Evolutionary conservation across 2,329 filamentous ascomycete species (phyloP), one percentile per base, ranked within the genome.

Genomic region (Botrytis deweyae): DNA sequence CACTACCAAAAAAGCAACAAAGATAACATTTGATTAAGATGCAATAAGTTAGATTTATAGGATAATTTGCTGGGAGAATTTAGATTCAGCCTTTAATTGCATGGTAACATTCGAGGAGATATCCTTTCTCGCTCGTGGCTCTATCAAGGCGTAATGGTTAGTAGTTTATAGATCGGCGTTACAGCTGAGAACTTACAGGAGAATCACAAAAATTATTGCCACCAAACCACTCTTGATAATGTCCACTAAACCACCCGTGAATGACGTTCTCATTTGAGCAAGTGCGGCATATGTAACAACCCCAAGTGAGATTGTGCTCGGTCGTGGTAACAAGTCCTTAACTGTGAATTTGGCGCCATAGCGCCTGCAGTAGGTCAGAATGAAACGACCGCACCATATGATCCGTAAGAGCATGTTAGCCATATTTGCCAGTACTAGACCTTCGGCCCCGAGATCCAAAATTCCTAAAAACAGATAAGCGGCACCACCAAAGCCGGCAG

Each of bases 341-440:
- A 87, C 75, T 58, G 80, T 78, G 42, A 90, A 83, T 6, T 77
- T 76, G 12, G 81, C 82, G 3, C 83, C 85, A 62, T 87, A 83
- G 25, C 80, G 80, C 8, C 73, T 78, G 75, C 97, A 90, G 81
- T 90, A 97, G 0, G 81, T 77, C 49, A 82, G 84, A 73, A 98
- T 92, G 80, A 97, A 99, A 63, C 81, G 80, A 29, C 84, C 83
- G 79, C 94, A 96, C 93, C 94, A 99, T 12, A 89, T 75, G 73
- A 97, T 97, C 75, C 96, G 89, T 78, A 95, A 89, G 0, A 84
- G 83, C 95, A 99, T 97, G 81, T 98, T 98, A 78, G 97, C 89
- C 64, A 89, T 90, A 81, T 98, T 99, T 70, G 95, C 95, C 77
- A 89, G 87, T 0, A 99, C 94, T 62, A 99, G 84, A 0, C 96